Conservation (phyloP, 306 rosid species). For the Sicyos edulis region DNA sequence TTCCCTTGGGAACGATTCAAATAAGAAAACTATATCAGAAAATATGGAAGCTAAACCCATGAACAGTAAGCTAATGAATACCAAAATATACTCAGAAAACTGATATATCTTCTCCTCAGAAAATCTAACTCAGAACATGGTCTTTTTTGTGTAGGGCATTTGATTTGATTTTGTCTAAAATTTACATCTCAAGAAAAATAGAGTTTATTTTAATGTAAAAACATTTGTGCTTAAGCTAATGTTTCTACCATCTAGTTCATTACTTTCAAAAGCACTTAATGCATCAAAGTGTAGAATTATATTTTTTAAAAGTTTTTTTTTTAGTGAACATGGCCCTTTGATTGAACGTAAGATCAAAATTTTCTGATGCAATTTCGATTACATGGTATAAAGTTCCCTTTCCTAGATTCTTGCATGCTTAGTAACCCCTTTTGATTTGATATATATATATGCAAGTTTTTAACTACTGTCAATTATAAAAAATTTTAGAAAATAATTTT, state of each 20-base stretch:
- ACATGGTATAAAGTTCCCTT: no score
- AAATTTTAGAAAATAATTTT: conserved; percentile 13
- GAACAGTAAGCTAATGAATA: background rate
- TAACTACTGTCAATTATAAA: conserved; percentile 18
- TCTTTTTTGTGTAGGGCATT: background rate
- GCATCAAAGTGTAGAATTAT: background rate
- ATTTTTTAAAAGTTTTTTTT: background rate
- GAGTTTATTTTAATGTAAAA: background rate
- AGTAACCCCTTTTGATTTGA: background rate
- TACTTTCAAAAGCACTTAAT: background rate
- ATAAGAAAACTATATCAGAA: no score
- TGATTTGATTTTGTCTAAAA: background rate
- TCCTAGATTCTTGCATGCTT: background rate
- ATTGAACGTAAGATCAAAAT: background rate
- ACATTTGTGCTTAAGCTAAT: background rate
- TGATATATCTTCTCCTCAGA: background rate
- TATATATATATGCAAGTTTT: background rate
- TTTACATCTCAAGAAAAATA: background rate
- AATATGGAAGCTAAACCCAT: background rate
- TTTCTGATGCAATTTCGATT: background rate
- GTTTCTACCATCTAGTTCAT: background rate
- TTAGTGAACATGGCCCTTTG: background rate
- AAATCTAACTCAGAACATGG: background rate
- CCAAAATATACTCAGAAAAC: background rate
- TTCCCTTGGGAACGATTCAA: no score